Base-by-base conservation (phyloP, 306 rosid species). In the Carpinus fangiana region DNA sequence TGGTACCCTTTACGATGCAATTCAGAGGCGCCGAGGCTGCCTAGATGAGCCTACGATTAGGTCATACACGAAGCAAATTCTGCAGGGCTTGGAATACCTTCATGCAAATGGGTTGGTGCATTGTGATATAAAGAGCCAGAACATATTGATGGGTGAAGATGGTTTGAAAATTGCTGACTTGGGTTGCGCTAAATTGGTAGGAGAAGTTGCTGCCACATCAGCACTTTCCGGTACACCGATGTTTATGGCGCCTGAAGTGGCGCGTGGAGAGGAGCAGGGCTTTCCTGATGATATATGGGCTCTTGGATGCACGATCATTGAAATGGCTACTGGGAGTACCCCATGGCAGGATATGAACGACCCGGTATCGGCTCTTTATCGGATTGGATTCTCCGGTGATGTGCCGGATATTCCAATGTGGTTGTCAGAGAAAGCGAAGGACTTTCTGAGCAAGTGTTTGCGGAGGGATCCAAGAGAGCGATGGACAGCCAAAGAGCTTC, bases 181-280 rank as follows among this genome's bases (percentile, higher is more conserved):
- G 83, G 92, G 92, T 21, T 86, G 90, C 70, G 88, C 92, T 59
- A 86, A 77, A 73, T 68, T 74, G 55, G 85, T 79, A 8, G 80
- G 60, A 7, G 17, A 41, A 38, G 62, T 54, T 13, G 23, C 75
- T 1, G 2, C 46, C 62, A 12, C 8, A 56, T 59, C 73, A 13
- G 23, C 47, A 18, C 17, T 88, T 78, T 82, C 84, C n/a, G 90
- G 92, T 38, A 81, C 92, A 20, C 90, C 92, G n/a, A 57, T 80
- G 76, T 86, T 80, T 69, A 86, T 86, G 92, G 82, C 90, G 3
- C 90, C 90, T 20, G 92, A 86, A 61, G 92, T 86, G 50, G 87
- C 86, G 12, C 73, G 86, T 0, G 87, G 90, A 8, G 84, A 75
- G 43, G 85, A 78, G 23, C 90, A 86, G 74, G 87, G 87, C 20